A percentile compares a stretch with the other conserved stretches of the same genome.
Evolutionary conservation across 2,329 filamentous ascomycete species (phyloP).

Genomic region (Fusarium metavorans): DNA sequence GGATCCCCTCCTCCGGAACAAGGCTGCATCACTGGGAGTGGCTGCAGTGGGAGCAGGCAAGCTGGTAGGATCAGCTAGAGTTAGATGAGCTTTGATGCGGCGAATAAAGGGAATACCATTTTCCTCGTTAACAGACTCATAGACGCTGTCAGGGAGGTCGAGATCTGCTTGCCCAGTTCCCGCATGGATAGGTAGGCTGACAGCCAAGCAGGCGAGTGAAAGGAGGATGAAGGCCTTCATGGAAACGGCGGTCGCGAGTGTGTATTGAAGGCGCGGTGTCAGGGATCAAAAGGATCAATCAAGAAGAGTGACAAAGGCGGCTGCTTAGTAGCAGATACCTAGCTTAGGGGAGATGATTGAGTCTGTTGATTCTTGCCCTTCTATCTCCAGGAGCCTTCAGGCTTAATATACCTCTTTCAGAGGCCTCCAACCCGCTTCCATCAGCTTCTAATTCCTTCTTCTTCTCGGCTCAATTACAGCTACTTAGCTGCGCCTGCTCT

Average conservation of each 20-base stretch:
- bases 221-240: conserved; percentile 19
- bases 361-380: neutral
- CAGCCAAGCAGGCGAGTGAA: conserved; percentile 19
- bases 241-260: conserved; percentile 12
- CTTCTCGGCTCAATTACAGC: neutral
- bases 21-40: conserved; percentile 12
- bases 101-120: conserved; percentile 14
- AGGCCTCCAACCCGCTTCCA: neutral
- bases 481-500: neutral
- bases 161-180: conserved; percentile 19
- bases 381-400: neutral
- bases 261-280: neutral
- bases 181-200: conserved; percentile 18
- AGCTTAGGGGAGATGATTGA: neutral
- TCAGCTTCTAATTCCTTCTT: neutral
- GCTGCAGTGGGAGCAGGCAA: conserved; percentile 17
- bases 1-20: conserved; percentile 7
- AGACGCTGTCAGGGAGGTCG: conserved; percentile 17
- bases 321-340: neutral
- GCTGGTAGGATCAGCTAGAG: conserved; percentile 20
- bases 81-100: conserved; percentile 15
- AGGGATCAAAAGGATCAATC: neutral
- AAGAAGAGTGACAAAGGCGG: neutral
- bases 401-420: neutral
- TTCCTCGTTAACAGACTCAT: conserved; percentile 17